Base-by-base conservation (phyloP, 306 rosid species). In the Bauhinia variegata region DNA sequence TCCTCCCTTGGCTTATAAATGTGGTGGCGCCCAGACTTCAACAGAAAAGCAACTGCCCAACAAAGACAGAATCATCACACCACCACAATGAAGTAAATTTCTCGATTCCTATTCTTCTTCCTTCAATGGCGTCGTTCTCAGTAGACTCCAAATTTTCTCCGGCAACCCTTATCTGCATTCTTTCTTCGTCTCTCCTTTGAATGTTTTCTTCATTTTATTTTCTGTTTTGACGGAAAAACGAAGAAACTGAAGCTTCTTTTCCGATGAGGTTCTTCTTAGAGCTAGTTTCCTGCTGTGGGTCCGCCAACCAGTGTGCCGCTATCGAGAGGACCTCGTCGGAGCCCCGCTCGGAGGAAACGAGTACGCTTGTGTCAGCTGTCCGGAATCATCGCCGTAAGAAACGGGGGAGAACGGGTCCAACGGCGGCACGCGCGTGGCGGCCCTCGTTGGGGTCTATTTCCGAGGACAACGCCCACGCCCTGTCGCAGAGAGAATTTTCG, bases 381-480 rank as follows among this genome's bases (percentile, higher is more conserved):
- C 46, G 33, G 7, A 11, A 14, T 9, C 48, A 47, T 34, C 77
- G 60, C 48, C 54, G 83, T 32, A 63, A 41, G 39, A 73, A 68
- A 71, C 72, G 68, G 10, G 69, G 67, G 14, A 49, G 71, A 15
- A 37, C 18, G 17, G 43, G 61, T 11, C 12, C 58, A 28, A 5
- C 63, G 15, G 31, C 18, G 8, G 30, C 51, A 3, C 19, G 53
- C 0, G 82, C 80, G 14, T 87, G 95, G 90, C 80, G 65, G 68
- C 95, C 95, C 39, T 74, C 88, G 64, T 80, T 87, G 1, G 32
- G 78, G 52, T 68, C 90, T 31, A 87, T 87, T 60, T 74, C 85
- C 17, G 95, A 87, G 79, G 83, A 78, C 60, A 18, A 32, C 28
- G 68, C 59, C 53, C 19, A 32, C 28, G 68, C 59, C 53, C 19